A percentile compares a stretch with the other conserved stretches of the same genome.
phyloP scores from a whole-genome alignment of 495 filamentous ascomycete species.

The Aspergillus haitiensis region DNA sequence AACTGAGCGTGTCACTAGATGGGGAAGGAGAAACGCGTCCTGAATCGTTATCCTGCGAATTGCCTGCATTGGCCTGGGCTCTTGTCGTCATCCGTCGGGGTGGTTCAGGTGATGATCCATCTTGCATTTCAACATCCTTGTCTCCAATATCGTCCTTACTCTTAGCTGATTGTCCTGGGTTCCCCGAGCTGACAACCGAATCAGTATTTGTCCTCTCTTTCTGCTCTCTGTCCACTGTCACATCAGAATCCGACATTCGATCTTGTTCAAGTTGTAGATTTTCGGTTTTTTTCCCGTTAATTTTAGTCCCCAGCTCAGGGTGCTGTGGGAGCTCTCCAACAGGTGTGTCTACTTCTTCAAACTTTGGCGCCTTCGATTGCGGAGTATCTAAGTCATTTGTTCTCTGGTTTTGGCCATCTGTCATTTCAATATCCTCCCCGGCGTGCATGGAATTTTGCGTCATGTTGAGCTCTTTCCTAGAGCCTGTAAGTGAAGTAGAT shows the following conservation, averaged over 20 bases:
- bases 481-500: conserved; percentile 5
- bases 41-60: conserved; percentile 32
- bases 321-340: conserved; percentile 44
- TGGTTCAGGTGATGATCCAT: conserved; percentile 41
- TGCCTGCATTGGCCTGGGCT: conserved; percentile 58
- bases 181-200: neutral
- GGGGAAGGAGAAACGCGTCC: conserved; percentile 47
- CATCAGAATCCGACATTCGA: conserved; percentile 15
- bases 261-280: conserved; percentile 10
- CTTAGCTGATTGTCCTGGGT: conserved; percentile 4
- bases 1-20: conserved; percentile 49
- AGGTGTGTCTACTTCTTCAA: conserved; percentile 42
- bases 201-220: conserved; percentile 20
- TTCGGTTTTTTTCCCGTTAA: conserved; percentile 19
- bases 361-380: conserved; percentile 35
- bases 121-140: conserved; percentile 41
- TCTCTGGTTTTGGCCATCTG: conserved; percentile 29
- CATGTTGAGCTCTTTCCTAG: conserved; percentile 13
- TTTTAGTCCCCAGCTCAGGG: conserved; percentile 22
- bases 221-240: conserved; percentile 14
- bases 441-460: conserved; percentile 9
- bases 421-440: conserved; percentile 47
- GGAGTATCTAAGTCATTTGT: conserved; percentile 7
- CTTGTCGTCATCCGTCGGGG: conserved; percentile 71
- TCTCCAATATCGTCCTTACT: conserved; percentile 28